Base-by-base conservation (phyloP, 768 basidiomycete genomes). In the Tephrocybe sp. region DNA sequence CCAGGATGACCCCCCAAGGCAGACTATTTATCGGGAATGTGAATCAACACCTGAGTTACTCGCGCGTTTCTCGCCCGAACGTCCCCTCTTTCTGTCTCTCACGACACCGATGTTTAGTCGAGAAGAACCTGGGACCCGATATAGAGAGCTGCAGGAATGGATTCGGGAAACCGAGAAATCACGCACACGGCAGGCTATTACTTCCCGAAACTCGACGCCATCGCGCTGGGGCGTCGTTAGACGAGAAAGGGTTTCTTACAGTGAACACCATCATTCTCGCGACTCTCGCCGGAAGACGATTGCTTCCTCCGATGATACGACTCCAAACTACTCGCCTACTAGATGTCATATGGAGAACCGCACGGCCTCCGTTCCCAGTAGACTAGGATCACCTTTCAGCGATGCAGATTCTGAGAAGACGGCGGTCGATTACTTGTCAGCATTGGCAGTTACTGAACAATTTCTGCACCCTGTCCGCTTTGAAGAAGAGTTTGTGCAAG, bases 51-150 rank as follows among this genome's bases (percentile, higher is more conserved):
- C 54, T 1, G 19, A 44, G 16, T 14, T 62, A 16, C 20, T 61
- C 14, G 43, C 53, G 10, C 17, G 31, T 32, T 54, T 58, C 9
- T 54, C 57, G 9, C 48, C 57, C 19, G 49, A 61, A 4, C 51
- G 54, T 41, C 57, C 55, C 30, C 39, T 55, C 6, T 35, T 47
- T 22, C n/a, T 59, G 14, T 31, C 34, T 10, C 48, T 56, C 6
- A 14, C 34, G 22, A 26, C 26, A 7, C 9, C 13, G 38, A 38
- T 19, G 32, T n/a, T 48, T 23, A 23, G 0, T 23, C 13, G 16
- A 16, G 23, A 5, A 4, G 39, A 48, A 13, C 5, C 1, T 20
- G 50, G 16, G 19, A 14, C 31, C 2, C 51, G 43, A 30, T 41
- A 56, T 45, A 33, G 38, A 30, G 51, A 36, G 5, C 32, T 51